Evolutionary conservation across 164 flowering plant species (phyloP).

Genomic region (Amborella trichopoda): DNA sequence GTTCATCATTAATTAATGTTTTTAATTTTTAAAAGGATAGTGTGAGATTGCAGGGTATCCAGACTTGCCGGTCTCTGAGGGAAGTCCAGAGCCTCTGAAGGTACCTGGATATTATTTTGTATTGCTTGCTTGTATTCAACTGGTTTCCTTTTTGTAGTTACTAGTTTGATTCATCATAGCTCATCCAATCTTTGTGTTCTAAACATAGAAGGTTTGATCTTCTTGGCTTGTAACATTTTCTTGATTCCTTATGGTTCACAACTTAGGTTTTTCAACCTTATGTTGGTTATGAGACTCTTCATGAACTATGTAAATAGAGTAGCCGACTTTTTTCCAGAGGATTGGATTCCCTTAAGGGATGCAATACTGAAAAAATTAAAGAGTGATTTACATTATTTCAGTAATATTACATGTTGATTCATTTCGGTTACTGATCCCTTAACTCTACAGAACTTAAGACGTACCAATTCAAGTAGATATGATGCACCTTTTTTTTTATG

Average conservation of each 20-base stretch:
- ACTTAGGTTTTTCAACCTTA: neutral
- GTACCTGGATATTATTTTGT: conserved; percentile 19
- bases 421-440: too few species aligned
- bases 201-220: too few species aligned
- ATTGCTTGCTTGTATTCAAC: neutral
- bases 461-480: too few species aligned
- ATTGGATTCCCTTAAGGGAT: too few species aligned
- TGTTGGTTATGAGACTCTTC: neutral
- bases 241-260: neutral
- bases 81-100: conserved; percentile 79
- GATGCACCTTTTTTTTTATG: too few species aligned
- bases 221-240: neutral
- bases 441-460: too few species aligned
- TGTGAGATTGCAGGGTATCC: conserved; percentile 94
- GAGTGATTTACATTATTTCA: too few species aligned
- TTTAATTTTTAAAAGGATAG: conserved; percentile 73
- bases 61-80: conserved; percentile 82
- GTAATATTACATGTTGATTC: too few species aligned
- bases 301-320: too few species aligned
- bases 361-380: too few species aligned
- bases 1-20: conserved; percentile 29
- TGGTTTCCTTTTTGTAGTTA: neutral
- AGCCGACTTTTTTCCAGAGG: too few species aligned
- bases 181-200: neutral
- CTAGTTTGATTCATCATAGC: neutral